Conservation (phyloP, 768 basidiomycete species). For the Tricholoma sp. region DNA sequence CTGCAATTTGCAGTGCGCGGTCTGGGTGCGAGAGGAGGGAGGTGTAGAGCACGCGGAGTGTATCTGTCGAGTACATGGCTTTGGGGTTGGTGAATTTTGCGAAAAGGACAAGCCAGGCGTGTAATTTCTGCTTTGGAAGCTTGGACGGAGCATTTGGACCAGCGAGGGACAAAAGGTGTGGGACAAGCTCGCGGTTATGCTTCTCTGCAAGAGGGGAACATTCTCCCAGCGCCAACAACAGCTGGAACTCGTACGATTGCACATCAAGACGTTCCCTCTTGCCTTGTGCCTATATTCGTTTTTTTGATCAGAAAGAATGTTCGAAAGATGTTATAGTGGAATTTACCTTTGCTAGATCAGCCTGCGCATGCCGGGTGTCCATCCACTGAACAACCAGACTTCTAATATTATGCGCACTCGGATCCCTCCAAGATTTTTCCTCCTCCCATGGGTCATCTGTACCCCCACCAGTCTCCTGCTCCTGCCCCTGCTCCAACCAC, state of each 20-base stretch:
- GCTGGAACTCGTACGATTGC: constrained; percentile 73
- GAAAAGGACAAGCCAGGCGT: constrained; percentile 78
- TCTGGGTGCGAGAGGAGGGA: constrained; percentile 85
- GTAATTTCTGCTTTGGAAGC: constrained; percentile 57
- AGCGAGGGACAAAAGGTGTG: constrained; percentile 63
- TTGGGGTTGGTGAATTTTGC: constrained; percentile 93
- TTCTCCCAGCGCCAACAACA: constrained; percentile 67
- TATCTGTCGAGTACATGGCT: constrained; percentile 65
- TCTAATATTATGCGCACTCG: constrained; percentile 59
- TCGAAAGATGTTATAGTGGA: not conserved
- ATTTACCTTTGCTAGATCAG: constrained; percentile 30
- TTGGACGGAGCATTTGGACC: constrained; percentile 33
- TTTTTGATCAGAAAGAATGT: not conserved
- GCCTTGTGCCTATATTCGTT: constrained; percentile 22
- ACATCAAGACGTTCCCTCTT: constrained; percentile 61
- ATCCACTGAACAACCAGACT: constrained; percentile 45
- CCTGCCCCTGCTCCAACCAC: constrained; percentile 10
- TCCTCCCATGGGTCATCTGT: constrained; percentile 52
- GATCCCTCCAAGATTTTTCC: constrained; percentile 77
- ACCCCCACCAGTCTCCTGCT: constrained; percentile 16
- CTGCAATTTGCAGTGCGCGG: too few species aligned
- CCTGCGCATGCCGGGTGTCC: constrained; percentile 22
- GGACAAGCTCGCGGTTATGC: constrained; percentile 83
- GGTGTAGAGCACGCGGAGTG: constrained; percentile 61
- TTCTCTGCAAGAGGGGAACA: constrained; percentile 73